A percentile compares a stretch with the other conserved stretches of the same genome.
Evolutionary conservation across 371 early-diverging fungal species (phyloP).

Genomic region (Globomyces sp.): DNA sequence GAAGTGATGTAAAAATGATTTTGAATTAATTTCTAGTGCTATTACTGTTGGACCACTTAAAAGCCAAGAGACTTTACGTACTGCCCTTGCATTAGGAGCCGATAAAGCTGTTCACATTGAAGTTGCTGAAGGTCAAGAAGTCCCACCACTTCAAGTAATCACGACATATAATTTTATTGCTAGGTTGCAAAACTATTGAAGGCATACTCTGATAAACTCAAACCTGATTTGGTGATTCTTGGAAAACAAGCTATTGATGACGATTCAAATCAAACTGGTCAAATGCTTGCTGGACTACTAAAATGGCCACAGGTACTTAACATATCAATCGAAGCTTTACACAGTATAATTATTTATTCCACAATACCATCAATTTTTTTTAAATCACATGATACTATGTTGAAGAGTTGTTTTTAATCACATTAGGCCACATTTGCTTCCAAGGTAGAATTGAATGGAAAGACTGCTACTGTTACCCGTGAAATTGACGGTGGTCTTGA

Average conservation of each 20-base stretch:
- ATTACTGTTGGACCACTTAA: conserved; percentile 90
- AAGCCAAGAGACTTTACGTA: conserved; percentile 89
- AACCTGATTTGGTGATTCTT: conserved; percentile 89
- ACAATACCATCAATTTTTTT: background rate
- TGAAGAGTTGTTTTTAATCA: conserved; percentile 11
- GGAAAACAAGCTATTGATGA: conserved; percentile 99
- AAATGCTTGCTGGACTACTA: conserved; percentile 96
- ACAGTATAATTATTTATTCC: conserved; percentile 15
- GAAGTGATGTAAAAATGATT: conserved; percentile 51
- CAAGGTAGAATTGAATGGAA: conserved; percentile 79
- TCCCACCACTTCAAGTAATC: conserved; percentile 49
- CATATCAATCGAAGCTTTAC: background rate
- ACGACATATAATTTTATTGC: background rate
- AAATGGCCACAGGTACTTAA: conserved; percentile 85
- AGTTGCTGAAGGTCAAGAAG: conserved; percentile 62
- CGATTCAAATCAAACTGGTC: conserved; percentile 96
- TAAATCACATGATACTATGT: conserved; percentile 6
- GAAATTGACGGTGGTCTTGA: conserved; percentile 98
- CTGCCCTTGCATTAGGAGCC: conserved; percentile 98
- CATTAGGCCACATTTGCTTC: conserved; percentile 92
- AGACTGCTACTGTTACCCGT: conserved; percentile 78
- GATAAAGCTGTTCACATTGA: conserved; percentile 96
- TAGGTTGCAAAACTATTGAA: conserved; percentile 91
- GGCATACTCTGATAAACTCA: conserved; percentile 85
- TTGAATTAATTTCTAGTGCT: conserved; percentile 37